These are phyloP conservation scores for Porogramme epimiltina DNA, from an alignment of 1,284 basidiomycete genomes.

Conservation along the genomic window DNA sequence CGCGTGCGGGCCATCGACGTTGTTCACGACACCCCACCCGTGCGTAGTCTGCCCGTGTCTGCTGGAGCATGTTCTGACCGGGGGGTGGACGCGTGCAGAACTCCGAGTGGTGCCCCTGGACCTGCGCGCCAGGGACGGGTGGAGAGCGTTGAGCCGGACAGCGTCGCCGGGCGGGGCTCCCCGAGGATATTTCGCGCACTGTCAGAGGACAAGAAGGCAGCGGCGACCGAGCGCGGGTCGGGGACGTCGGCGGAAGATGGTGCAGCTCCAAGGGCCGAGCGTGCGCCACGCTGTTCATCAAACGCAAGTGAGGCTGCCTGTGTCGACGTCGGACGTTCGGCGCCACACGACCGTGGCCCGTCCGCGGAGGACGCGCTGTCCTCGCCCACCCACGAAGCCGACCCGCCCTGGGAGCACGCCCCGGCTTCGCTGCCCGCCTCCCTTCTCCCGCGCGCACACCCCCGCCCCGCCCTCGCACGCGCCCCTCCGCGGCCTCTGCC, in stretches of 20 bases:
- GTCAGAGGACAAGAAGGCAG: not conserved
- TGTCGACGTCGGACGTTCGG: slow-evolving; percentile 7
- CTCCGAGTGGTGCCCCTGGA: too few species aligned
- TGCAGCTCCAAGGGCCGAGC: too few species aligned
- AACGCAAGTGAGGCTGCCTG: slow-evolving; percentile 2
- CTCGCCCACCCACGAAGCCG: slow-evolving; percentile 13
- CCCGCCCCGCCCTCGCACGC: slow-evolving; percentile 8
- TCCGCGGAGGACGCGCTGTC: not conserved
- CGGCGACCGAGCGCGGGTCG: too few species aligned
- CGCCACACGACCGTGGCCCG: slow-evolving; percentile 2
- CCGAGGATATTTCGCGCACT: not conserved
- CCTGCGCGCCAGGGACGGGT: too few species aligned
- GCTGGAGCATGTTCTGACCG: too few species aligned
- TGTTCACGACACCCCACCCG: slow-evolving; percentile 2
- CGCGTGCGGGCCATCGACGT: slow-evolving; percentile 6
- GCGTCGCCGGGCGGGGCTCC: not conserved
- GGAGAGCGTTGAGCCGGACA: not conserved
- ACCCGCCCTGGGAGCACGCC: slow-evolving; percentile 27
- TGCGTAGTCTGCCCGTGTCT: slow-evolving; percentile 5
- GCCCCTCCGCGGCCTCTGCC: slow-evolving; percentile 20
- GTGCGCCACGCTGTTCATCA: slow-evolving; percentile 2
- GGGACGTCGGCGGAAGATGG: too few species aligned
- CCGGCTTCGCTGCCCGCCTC: slow-evolving; percentile 11
- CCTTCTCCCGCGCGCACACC: slow-evolving; percentile 7
- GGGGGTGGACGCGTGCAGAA: too few species aligned